Evolutionary conservation across 2,329 filamentous ascomycete species (phyloP).

Genomic region (Fusarium nygamai): DNA sequence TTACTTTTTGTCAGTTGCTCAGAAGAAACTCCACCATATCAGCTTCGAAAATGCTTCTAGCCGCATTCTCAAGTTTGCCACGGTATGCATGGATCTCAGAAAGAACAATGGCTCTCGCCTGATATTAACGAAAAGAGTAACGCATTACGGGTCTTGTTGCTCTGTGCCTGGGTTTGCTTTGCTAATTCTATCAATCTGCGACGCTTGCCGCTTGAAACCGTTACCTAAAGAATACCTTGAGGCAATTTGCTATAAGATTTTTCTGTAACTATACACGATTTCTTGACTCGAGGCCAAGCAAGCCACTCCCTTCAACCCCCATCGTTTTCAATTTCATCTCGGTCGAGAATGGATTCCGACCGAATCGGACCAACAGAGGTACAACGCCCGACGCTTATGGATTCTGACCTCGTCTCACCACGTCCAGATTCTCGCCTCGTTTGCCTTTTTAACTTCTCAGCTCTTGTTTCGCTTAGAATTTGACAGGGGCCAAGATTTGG

Average conservation of each 20-base stretch:
- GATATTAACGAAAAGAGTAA: slow-evolving; percentile 22
- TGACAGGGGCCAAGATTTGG: slow-evolving; percentile 22
- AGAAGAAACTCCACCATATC: slow-evolving; percentile 22
- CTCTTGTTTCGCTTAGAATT: slow-evolving; percentile 20
- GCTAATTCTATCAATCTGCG: slow-evolving; percentile 32
- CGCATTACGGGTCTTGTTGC: slow-evolving; percentile 26
- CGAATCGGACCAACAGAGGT: slow-evolving; percentile 20
- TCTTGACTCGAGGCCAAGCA: background rate
- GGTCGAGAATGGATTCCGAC: slow-evolving; percentile 19
- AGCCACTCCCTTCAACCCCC: background rate
- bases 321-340: slow-evolving; percentile 12
- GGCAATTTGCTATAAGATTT: background rate
- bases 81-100: slow-evolving; percentile 31
- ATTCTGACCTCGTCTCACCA: slow-evolving; percentile 9
- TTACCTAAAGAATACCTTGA: slow-evolving; percentile 22
- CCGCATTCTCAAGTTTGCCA: slow-evolving; percentile 34
- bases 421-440: slow-evolving; percentile 6
- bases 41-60: slow-evolving; percentile 37
- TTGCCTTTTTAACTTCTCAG: slow-evolving; percentile 8
- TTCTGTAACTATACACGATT: background rate
- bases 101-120: slow-evolving; percentile 22
- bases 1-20: background rate
- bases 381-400: slow-evolving; percentile 6
- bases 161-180: slow-evolving; percentile 29
- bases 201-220: slow-evolving; percentile 26